phyloP scores from a whole-genome alignment of 306 rosid genomes.

The Cyclanthera cordifolia region DNA sequence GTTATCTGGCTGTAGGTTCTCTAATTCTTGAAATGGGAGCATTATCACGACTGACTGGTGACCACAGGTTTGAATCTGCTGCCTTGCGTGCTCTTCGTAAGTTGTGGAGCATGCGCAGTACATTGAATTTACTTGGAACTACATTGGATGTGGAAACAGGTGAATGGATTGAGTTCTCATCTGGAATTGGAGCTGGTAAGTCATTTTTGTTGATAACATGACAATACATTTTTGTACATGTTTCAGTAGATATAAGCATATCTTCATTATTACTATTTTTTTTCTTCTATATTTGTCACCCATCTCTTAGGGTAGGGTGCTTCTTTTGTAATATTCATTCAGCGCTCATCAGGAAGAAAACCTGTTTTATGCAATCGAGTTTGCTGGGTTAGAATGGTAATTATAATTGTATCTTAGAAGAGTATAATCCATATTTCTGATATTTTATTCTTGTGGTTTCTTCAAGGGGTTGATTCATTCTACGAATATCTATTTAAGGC shows the following conservation, averaged over 20 bases:
- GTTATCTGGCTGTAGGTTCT: conserved; percentile 51
- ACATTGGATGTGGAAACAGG: conserved; percentile 78
- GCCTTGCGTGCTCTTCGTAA: conserved; percentile 84
- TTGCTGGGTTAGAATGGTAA: conserved; percentile 9
- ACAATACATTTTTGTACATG: neutral
- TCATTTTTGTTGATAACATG: neutral
- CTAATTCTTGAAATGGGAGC: conserved; percentile 99
- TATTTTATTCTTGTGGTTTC: conserved; percentile 25
- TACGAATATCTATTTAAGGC: conserved; percentile 92
- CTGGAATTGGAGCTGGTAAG: conserved; percentile 97
- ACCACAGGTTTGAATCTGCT: conserved; percentile 64
- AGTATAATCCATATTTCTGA: conserved; percentile 24
- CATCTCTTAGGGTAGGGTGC: neutral
- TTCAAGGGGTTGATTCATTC: conserved; percentile 93
- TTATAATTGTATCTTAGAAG: conserved; percentile 13
- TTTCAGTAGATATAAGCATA: neutral
- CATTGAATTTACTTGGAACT: conserved; percentile 83
- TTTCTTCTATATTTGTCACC: neutral
- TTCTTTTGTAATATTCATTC: neutral
- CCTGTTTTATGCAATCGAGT: conserved; percentile 12
- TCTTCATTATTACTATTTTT: neutral
- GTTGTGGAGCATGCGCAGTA: conserved; percentile 88
- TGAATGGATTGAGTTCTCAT: conserved; percentile 78
- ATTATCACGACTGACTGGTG: conserved; percentile 77
- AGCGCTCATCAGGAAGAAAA: conserved; percentile 1